Evolutionary conservation across 345 rosid genomes (phyloP).

Genomic region (Citrus mangshanensis): DNA sequence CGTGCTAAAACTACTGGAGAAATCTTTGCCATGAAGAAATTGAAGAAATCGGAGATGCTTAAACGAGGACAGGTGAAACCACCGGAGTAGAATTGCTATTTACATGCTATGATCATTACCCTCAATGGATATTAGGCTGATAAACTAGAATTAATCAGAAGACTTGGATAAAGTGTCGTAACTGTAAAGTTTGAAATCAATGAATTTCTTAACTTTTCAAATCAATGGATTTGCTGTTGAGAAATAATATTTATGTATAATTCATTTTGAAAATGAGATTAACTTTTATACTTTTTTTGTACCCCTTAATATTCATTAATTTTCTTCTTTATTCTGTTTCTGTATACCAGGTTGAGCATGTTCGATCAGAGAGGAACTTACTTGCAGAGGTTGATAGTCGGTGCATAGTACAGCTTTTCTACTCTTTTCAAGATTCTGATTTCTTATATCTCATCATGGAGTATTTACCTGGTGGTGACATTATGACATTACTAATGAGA

Average conservation of each 20-base stretch:
- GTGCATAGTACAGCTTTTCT: slow-evolving; percentile 83
- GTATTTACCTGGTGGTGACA: slow-evolving; percentile 98
- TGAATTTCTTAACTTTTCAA: not conserved
- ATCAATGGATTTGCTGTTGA: not conserved
- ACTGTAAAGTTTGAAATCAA: not conserved
- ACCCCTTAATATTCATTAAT: slow-evolving; percentile 1
- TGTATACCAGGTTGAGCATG: slow-evolving; percentile 88
- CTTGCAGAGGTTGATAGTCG: slow-evolving; percentile 98
- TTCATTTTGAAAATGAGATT: not conserved
- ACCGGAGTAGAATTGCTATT: not conserved
- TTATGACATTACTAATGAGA: slow-evolving; percentile 97
- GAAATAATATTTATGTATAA: not conserved
- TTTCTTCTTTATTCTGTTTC: slow-evolving; percentile 6
- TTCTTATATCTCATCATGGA: slow-evolving; percentile 96
- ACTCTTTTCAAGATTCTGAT: slow-evolving; percentile 97
- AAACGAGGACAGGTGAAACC: slow-evolving; percentile 95
- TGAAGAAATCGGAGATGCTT: slow-evolving; percentile 98
- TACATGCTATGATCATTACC: not conserved
- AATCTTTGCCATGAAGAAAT: slow-evolving; percentile 92
- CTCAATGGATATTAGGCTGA: not conserved
- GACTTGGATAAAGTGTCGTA: not conserved
- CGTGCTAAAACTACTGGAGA: slow-evolving; percentile 82
- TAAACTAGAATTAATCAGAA: not conserved
- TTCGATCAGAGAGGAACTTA: slow-evolving; percentile 95
- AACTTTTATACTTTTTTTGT: slow-evolving; percentile 2